Conservation (phyloP, 208 protist genomes). For the Leishmania tropica region DNA sequence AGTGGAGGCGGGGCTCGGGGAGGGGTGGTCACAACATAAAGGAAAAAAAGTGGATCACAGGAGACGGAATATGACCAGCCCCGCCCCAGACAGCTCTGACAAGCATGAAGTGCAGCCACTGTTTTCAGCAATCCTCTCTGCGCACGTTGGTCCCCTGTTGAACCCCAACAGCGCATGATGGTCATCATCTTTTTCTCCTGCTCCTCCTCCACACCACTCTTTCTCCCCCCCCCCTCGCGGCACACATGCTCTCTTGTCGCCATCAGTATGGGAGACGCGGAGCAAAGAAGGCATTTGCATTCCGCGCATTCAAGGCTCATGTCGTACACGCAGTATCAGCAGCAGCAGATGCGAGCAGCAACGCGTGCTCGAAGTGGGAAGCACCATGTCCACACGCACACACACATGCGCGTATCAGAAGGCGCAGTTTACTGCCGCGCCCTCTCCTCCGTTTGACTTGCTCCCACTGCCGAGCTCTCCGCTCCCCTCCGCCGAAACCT, state of each 20-base stretch:
- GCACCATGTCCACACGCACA: background rate
- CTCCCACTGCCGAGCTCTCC: background rate
- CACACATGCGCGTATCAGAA: background rate
- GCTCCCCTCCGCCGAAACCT: constrained; percentile 37
- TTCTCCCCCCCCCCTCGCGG: background rate
- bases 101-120: too few species aligned
- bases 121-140: background rate
- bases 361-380: background rate
- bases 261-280: background rate
- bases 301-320: background rate
- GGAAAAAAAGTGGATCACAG: too few species aligned
- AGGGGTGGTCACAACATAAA: background rate
- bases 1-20: background rate
- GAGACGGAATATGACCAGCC: background rate
- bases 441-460: constrained; percentile 7
- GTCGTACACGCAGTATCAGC: background rate
- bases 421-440: background rate
- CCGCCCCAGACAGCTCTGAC: background rate
- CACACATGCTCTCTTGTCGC: background rate
- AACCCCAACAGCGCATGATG: too few species aligned
- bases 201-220: background rate
- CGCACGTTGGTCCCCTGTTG: background rate
- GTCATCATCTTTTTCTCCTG: too few species aligned
- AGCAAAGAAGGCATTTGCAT: background rate
- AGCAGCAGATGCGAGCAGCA: constrained; percentile 2